Evolutionary conservation across 148 eudicot genomes (phyloP).

Genomic region (Diospyros kaki): DNA sequence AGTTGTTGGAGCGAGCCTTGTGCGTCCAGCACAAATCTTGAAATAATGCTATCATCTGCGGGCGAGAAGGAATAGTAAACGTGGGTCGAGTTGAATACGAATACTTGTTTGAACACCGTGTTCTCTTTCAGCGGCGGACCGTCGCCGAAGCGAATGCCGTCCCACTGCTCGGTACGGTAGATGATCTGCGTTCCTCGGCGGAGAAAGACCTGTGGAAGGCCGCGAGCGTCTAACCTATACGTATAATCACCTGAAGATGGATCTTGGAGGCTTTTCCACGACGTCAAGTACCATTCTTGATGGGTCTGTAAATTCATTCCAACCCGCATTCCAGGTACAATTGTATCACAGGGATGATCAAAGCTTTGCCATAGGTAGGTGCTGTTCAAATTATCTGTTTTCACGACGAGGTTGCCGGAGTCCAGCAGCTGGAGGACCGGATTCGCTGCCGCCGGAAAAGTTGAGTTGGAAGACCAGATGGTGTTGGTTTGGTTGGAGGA

Average conservation of each 20-base stretch:
- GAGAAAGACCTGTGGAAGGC: conserved; percentile 17
- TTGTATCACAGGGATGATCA: conserved; percentile 26
- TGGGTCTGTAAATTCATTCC: conserved; percentile 17
- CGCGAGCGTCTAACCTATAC: conserved; percentile 15
- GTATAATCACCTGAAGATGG: conserved; percentile 18
- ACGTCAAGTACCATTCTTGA: conserved; percentile 16
- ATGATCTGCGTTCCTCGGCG: background rate
- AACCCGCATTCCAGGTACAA: conserved; percentile 27
- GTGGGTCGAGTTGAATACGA: background rate
- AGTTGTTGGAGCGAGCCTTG: conserved; percentile 3
- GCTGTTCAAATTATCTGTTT: background rate
- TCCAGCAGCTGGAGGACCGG: conserved; percentile 26
- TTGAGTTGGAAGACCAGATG: conserved; percentile 21
- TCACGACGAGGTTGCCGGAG: conserved; percentile 31
- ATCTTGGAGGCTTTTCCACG: conserved; percentile 22
- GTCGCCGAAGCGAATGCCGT: conserved; percentile 30
- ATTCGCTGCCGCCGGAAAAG: background rate
- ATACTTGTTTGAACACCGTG: background rate
- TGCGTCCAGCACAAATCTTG: conserved; percentile 12
- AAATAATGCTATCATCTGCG: background rate
- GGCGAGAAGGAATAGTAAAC: conserved; percentile 5
- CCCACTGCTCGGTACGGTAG: conserved; percentile 36
- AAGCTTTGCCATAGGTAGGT: conserved; percentile 18
- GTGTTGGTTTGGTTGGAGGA: background rate
- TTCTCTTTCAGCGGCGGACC: background rate